Evolutionary conservation across 306 rosid genomes (phyloP).

Genomic region (Medicago lupulina): DNA sequence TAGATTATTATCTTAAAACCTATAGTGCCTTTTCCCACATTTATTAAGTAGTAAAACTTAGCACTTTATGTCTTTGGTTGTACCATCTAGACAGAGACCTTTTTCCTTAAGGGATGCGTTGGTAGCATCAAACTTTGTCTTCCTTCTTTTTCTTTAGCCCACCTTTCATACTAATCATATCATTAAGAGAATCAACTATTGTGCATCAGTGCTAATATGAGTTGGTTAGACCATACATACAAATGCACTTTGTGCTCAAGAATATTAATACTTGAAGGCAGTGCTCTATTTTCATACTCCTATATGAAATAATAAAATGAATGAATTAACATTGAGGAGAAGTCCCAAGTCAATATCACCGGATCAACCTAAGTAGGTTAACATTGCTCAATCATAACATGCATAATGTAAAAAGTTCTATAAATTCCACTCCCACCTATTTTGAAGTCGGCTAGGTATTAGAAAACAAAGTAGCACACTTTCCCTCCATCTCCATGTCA

Average conservation of each 20-base stretch:
- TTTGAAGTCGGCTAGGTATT: constrained; percentile 28
- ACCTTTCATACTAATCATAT: constrained; percentile 39
- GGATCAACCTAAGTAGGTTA: too few species aligned
- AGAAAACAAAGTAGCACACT: constrained; percentile 28
- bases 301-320: constrained; percentile 2
- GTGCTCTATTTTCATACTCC: neutral
- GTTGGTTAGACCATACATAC: constrained; percentile 4
- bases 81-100: constrained; percentile 43
- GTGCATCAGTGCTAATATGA: constrained; percentile 5
- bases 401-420: constrained; percentile 26
- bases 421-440: constrained; percentile 19
- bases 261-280: neutral
- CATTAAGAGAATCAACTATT: neutral
- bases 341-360: too few species aligned
- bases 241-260: constrained; percentile 16
- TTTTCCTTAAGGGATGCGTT: constrained; percentile 45
- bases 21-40: neutral
- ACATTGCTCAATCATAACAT: neutral
- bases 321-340: neutral
- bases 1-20: constrained; percentile 22
- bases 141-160: constrained; percentile 32
- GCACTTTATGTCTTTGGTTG: constrained; percentile 50
- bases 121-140: constrained; percentile 45
- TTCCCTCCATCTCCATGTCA: constrained; percentile 39
- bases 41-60: constrained; percentile 34